Percentiles rank a stretch among this genome's conserved stretches.
These are phyloP conservation scores for Penicillium arizonense DNA, from an alignment of 495 filamentous ascomycete genomes.

Conservation along the genomic window DNA sequence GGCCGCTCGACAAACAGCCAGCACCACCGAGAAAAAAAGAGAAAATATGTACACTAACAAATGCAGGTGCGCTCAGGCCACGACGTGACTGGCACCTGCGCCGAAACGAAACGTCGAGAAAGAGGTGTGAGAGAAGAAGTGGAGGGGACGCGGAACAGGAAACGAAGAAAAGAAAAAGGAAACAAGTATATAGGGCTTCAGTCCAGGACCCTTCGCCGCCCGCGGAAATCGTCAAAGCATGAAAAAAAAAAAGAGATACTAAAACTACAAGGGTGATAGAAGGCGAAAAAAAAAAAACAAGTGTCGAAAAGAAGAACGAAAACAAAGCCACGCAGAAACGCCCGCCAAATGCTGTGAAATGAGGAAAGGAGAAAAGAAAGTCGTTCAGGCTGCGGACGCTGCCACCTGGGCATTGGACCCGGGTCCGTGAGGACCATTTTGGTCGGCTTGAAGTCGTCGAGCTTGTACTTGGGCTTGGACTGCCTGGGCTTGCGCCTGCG, in stretches of 20 bases:
- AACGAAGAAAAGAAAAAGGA: constrained; percentile 20
- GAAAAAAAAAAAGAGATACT: constrained; percentile 20
- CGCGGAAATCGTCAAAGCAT: constrained; percentile 25
- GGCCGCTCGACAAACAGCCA: constrained; percentile 8
- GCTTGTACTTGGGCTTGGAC: constrained; percentile 36
- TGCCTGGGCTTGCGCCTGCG: constrained; percentile 46
- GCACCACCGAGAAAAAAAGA: constrained; percentile 19
- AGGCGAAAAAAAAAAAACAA: constrained; percentile 20
- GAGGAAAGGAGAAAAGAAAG: constrained; percentile 16
- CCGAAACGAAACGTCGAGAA: constrained; percentile 16
- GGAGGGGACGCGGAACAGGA: constrained; percentile 16
- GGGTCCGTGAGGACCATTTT: constrained; percentile 32
- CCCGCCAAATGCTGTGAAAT: constrained; percentile 39
- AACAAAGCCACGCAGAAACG: constrained; percentile 29
- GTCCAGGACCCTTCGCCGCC: constrained; percentile 22
- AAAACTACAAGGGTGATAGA: constrained; percentile 38
- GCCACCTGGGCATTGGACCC: constrained; percentile 12
- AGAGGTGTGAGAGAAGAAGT: constrained; percentile 15
- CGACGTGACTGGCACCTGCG: constrained; percentile 26
- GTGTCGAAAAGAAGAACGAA: constrained; percentile 15
- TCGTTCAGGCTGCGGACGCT: constrained; percentile 37
- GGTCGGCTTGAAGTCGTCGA: constrained; percentile 39
- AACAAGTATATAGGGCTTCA: constrained; percentile 12
- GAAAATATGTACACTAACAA: constrained; percentile 45
- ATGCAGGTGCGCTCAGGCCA: constrained; percentile 24